Evolutionary conservation across 306 rosid species (phyloP).

Genomic region (Sicyos baderoa): DNA sequence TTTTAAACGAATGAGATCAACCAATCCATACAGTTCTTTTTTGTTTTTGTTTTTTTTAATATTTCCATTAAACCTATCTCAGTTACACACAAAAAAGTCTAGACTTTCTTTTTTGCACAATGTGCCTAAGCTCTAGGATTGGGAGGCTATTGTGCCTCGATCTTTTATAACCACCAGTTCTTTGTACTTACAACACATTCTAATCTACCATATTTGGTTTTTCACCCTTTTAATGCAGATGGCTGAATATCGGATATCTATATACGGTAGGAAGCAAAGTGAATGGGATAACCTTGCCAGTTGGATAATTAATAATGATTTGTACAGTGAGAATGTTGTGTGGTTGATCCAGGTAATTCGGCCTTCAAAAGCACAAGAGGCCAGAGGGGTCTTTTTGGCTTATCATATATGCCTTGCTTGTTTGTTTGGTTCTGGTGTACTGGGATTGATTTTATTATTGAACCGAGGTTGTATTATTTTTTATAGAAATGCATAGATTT

Average conservation of each 20-base stretch:
- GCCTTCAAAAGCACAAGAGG: background rate
- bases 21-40: no score
- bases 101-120: no score
- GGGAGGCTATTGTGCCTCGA: no score
- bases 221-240: constrained; percentile 52
- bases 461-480: background rate
- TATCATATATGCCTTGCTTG: constrained; percentile 7
- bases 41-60: no score
- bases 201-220: background rate
- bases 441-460: background rate
- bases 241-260: constrained; percentile 95
- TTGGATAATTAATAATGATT: constrained; percentile 95
- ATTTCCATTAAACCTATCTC: no score
- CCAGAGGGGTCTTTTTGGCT: background rate
- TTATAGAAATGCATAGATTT: background rate
- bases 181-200: background rate
- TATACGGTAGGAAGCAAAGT: constrained; percentile 98
- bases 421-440: background rate
- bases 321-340: constrained; percentile 88
- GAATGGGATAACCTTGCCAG: constrained; percentile 99
- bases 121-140: no score
- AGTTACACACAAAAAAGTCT: no score
- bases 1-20: no score
- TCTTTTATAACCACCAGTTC: no score
- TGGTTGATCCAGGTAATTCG: constrained; percentile 88